A percentile compares a stretch with the other conserved stretches of the same genome.
Conservation (phyloP, 2,329 filamentous ascomycete genomes). For the Alternaria arbusti region DNA sequence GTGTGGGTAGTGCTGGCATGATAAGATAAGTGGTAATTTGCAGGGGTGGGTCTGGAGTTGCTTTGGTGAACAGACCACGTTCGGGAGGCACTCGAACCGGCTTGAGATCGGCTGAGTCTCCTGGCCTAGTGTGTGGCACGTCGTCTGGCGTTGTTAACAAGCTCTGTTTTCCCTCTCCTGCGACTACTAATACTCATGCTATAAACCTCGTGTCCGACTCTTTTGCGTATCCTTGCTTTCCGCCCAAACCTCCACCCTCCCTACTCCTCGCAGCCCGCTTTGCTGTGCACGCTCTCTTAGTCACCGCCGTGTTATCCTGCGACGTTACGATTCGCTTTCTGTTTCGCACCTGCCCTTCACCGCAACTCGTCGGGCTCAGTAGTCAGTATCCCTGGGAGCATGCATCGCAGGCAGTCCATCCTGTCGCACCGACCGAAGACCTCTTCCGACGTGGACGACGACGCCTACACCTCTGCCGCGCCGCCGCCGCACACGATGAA, state of each 20-base stretch:
- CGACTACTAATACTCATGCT: slow-evolving; percentile 6
- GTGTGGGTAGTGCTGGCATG: background rate
- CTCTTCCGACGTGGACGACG: slow-evolving; percentile 53
- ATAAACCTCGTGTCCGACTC: slow-evolving; percentile 6
- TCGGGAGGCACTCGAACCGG: slow-evolving; percentile 12
- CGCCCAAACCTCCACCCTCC: slow-evolving; percentile 4
- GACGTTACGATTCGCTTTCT: slow-evolving; percentile 2
- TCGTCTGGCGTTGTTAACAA: slow-evolving; percentile 8
- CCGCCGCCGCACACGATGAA: slow-evolving; percentile 39
- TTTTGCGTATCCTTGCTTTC: slow-evolving; percentile 10
- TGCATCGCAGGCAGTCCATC: slow-evolving; percentile 45
- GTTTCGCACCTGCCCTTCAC: slow-evolving; percentile 2
- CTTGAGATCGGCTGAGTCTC: slow-evolving; percentile 13
- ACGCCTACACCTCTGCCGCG: slow-evolving; percentile 26
- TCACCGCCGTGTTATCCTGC: background rate
- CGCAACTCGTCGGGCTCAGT: slow-evolving; percentile 6
- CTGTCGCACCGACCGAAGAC: slow-evolving; percentile 49
- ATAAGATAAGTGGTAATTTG: slow-evolving; percentile 3
- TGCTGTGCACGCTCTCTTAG: slow-evolving; percentile 19
- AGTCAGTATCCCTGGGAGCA: slow-evolving; percentile 33
- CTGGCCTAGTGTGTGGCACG: slow-evolving; percentile 8
- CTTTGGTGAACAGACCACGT: slow-evolving; percentile 10
- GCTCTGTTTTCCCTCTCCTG: slow-evolving; percentile 5
- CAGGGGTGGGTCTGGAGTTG: slow-evolving; percentile 10
- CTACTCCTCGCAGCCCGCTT: slow-evolving; percentile 6